A percentile compares a stretch with the other conserved stretches of the same genome.
These are phyloP conservation scores for Rhododendron mucronatum DNA, from an alignment of 148 eudicot genomes.

Conservation along the genomic window DNA sequence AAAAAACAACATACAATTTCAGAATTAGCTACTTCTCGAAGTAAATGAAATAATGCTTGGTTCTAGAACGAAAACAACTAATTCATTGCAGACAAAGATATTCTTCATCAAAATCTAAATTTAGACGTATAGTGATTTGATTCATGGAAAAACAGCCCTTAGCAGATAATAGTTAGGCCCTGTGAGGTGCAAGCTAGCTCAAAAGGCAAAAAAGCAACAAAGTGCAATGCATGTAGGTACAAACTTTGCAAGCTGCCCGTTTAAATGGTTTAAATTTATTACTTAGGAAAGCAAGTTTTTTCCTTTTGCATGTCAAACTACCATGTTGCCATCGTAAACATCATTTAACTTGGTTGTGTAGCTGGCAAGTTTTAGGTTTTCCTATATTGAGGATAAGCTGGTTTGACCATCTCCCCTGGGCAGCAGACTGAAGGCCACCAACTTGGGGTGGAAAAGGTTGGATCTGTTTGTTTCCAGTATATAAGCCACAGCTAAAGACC, in stretches of 20 bases:
- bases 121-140: not conserved
- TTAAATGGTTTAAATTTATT: not conserved
- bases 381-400: not conserved
- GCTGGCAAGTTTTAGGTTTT: not conserved
- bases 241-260: not conserved
- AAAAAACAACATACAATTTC: not conserved
- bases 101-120: not conserved
- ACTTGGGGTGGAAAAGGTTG: not conserved
- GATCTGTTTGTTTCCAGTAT: not conserved
- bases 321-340: not conserved
- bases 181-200: not conserved
- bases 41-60: not conserved
- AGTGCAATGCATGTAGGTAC: not conserved
- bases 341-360: not conserved
- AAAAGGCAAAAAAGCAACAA: not conserved
- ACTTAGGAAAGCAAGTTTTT: not conserved
- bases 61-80: not conserved
- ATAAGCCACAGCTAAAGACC: not conserved
- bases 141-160: not conserved
- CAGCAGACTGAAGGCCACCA: not conserved
- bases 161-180: not conserved
- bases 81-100: not conserved
- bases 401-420: not conserved
- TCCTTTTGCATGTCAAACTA: not conserved
- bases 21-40: not conserved